Evolutionary conservation across 1,284 basidiomycete species (phyloP).

Genomic region (Trametes pubescens): DNA sequence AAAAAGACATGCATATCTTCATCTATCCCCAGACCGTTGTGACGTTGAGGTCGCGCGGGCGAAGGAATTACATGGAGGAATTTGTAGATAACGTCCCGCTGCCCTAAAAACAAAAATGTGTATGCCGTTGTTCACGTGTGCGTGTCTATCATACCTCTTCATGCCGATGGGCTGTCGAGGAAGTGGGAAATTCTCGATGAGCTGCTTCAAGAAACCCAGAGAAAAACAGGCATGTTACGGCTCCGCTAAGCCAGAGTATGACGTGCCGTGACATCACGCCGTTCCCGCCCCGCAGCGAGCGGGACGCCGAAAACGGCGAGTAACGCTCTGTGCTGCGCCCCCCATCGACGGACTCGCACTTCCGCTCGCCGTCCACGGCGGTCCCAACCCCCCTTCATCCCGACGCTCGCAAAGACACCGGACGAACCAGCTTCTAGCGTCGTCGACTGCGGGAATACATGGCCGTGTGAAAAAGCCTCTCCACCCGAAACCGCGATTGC

Average conservation of each 20-base stretch:
- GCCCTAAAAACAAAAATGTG: too few relatives aligned
- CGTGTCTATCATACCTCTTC: too few relatives aligned
- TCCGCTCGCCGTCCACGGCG: conserved; percentile 16
- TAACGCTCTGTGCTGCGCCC: not conserved
- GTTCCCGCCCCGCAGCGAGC: not conserved
- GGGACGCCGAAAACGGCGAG: not conserved
- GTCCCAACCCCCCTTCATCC: not conserved
- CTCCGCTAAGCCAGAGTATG: not conserved
- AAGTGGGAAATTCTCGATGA: not conserved
- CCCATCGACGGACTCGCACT: conserved; percentile 12
- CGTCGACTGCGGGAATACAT: conserved; percentile 3
- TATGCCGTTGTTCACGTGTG: too few relatives aligned
- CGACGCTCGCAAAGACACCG: not conserved
- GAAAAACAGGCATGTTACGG: too few relatives aligned
- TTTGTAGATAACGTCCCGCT: too few relatives aligned
- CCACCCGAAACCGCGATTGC: conserved; percentile 22
- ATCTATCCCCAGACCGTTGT: too few relatives aligned
- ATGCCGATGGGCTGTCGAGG: too few relatives aligned
- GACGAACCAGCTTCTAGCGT: not conserved
- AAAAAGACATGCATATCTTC: too few relatives aligned
- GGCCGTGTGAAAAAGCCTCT: conserved; percentile 23
- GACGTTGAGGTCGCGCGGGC: too few relatives aligned
- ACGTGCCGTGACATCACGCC: not conserved
- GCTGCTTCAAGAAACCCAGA: not conserved
- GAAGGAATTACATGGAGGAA: too few relatives aligned